Percentiles rank a stretch among this genome's conserved stretches.
Conservation (phyloP, 768 basidiomycete species). For the Collybia nuda region DNA sequence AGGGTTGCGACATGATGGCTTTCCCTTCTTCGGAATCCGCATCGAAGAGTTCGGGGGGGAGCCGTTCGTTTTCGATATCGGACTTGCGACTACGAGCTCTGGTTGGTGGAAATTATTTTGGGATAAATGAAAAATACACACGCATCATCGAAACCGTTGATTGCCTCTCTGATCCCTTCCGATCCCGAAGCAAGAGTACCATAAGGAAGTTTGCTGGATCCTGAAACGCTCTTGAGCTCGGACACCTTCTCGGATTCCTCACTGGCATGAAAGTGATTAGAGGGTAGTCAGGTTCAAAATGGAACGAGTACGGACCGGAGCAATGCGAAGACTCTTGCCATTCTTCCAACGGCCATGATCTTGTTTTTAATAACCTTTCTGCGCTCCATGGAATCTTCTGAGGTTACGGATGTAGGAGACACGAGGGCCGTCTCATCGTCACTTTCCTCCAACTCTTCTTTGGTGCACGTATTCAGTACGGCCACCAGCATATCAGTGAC, state of each 20-base stretch:
- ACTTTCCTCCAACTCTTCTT: constrained; percentile 92
- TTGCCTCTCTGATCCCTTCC: constrained; percentile 94
- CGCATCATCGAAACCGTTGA: constrained; percentile 94
- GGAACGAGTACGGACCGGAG: constrained; percentile 66
- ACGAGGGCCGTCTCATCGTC: constrained; percentile 52
- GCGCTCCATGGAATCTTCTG: constrained; percentile 63
- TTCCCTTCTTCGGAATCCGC: constrained; percentile 70
- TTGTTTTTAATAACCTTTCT: constrained; percentile 96
- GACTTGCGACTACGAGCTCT: constrained; percentile 72
- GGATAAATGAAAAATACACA: constrained; percentile 42
- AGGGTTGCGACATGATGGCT: constrained; percentile 58
- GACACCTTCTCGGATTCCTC: constrained; percentile 98
- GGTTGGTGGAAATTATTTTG: neutral
- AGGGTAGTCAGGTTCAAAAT: neutral
- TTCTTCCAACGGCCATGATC: constrained; percentile 95
- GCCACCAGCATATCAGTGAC: constrained; percentile 99
- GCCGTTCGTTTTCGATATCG: constrained; percentile 97
- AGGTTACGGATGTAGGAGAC: constrained; percentile 39
- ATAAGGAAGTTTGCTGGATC: constrained; percentile 75
- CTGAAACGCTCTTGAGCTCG: constrained; percentile 90
- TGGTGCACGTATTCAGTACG: constrained; percentile 92
- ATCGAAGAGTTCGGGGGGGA: constrained; percentile 96
- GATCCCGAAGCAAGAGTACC: constrained; percentile 84
- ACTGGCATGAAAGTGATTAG: constrained; percentile 35
- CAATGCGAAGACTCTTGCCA: constrained; percentile 94